A percentile compares a stretch with the other conserved stretches of the same genome.
phyloP scores from a whole-genome alignment of 1,139 yeast genomes.

The Kodamaea plutei region DNA sequence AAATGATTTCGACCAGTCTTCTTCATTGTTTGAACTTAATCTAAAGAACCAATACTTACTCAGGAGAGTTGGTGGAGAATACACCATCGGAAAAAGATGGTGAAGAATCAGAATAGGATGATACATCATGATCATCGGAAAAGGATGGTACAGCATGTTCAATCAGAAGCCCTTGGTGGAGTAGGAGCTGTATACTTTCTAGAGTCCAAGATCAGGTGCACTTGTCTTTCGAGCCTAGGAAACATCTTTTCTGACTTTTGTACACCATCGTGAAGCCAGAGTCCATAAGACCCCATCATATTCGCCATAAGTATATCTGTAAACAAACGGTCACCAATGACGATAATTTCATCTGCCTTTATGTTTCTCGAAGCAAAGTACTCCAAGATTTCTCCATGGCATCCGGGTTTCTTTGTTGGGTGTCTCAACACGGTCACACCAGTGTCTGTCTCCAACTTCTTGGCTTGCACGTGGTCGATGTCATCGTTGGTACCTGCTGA shows the following conservation, averaged over 20 bases:
- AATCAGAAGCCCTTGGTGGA: no score
- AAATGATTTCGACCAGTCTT: no score
- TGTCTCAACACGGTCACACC: constrained; percentile 81
- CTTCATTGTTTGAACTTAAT: no score
- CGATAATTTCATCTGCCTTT: constrained; percentile 64
- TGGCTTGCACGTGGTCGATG: constrained; percentile 55
- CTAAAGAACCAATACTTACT: no score
- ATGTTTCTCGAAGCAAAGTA: constrained; percentile 51
- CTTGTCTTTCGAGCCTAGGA: constrained; percentile 49
- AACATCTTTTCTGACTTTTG: constrained; percentile 46
- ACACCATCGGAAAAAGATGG: no score
- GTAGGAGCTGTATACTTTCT: no score
- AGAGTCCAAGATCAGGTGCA: constrained; percentile 27
- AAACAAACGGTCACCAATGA: constrained; percentile 85
- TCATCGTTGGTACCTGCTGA: constrained; percentile 92
- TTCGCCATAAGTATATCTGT: constrained; percentile 95
- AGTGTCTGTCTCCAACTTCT: constrained; percentile 55
- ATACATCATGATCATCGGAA: no score
- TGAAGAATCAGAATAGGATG: no score
- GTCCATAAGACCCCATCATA: constrained; percentile 81
- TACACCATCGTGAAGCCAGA: constrained; percentile 84
- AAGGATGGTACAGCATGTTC: no score
- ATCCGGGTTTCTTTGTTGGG: constrained; percentile 84
- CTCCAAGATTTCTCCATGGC: constrained; percentile 63
- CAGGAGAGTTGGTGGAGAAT: no score